Base-by-base conservation (phyloP, 352 stramenopile genomes). In the Thraustochytrium sp. region DNA sequence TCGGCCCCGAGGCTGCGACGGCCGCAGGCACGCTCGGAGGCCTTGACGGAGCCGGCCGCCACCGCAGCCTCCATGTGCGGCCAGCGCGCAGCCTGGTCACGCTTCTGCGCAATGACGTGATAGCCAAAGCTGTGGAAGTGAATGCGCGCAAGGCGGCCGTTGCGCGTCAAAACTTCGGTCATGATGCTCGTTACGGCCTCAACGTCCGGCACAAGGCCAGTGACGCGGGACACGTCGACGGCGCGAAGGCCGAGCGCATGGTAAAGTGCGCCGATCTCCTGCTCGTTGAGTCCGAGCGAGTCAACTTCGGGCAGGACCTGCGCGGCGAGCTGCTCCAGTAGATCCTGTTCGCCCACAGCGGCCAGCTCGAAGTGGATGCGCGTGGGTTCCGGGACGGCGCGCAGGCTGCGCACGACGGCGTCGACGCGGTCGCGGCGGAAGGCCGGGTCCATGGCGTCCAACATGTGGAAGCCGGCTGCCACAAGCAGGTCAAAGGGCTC, bases 71-170 rank as follows among this genome's bases (percentile, higher is more conserved):
- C 37, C 3, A 48, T 18, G 68, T 80, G 23, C 2, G 68, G 26
- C 68, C 68, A 80, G 23, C 31, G 46, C 9, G 31, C 68, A 0
- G 31, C 8, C 0, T 5, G 9, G 5, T 18, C 44, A 18, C 53
- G 23, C 26, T 68, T 65, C 51, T 51, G 13, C 1, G 46, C 68
- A 51, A 80, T 44, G 31, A 80, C 31, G 38, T 80, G 68, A 26
- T 80, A 80, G 16, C 68, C 46, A 64, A 80, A 80, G 38, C 68
- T 51, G 42, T 80, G 68, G 76, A 80, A 80, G 51, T 80, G 68
- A 26, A 80, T 80, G 21, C 68, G 68, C 21, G 26, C 11, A 0
- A 80, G 68, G 13, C 46, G 11, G 3, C 46, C 31, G 31, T 16
- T 31, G n/a, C 44, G 23, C 4, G 36, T 11, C 63, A 55, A 21